Evolutionary conservation across 2,329 filamentous ascomycete genomes (phyloP), one percentile per base, ranked within the genome.

Genomic region (Aspergillus chevalieri): DNA sequence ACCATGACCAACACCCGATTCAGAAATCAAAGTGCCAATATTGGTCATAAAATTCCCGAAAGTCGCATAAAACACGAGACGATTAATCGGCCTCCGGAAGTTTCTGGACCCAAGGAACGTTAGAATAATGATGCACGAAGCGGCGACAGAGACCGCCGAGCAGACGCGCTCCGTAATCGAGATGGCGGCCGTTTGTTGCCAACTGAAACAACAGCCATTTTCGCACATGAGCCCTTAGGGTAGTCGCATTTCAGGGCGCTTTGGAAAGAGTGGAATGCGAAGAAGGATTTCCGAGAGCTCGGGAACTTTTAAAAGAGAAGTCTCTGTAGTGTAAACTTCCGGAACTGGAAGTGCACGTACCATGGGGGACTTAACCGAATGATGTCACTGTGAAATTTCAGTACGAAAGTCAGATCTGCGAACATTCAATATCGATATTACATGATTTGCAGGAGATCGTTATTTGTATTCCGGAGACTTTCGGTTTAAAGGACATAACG

Each of bases 1-100:
- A 1, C 73, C 64, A 9, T 69, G 58, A 0, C 57, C 52, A 5
- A 86, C 64, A 44, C 80, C 85, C 1, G 76, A 74, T 30, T 78
- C 76, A 0, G 84, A 82, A 62, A 90, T 86, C 39, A 90, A 67
- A 0, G 86, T 88, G 0, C 82, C 86, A 12, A 87, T 77, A 62
- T 88, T 90, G 51, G 80, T 81, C 63, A 88, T 73, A 60, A 90
- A 75, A 59, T 93, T 92, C 7, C 87, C 87, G 56, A 86, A 85
- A 0, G 85, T 84, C 5, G 87, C 87, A 64, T 84, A 91, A 67
- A 91, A 90, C 21, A 90, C 82, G 0, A 92, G 77, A 19, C 87
- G 78, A 62, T 91, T 91, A 71, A 91, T 89, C 3, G 61, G 60
- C 41, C 56, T 61, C 42, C 53, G 51, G 46, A 63, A 63, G 19